Base-by-base conservation (phyloP, 805 yeast species). In the Cyberlindnera veronae region DNA sequence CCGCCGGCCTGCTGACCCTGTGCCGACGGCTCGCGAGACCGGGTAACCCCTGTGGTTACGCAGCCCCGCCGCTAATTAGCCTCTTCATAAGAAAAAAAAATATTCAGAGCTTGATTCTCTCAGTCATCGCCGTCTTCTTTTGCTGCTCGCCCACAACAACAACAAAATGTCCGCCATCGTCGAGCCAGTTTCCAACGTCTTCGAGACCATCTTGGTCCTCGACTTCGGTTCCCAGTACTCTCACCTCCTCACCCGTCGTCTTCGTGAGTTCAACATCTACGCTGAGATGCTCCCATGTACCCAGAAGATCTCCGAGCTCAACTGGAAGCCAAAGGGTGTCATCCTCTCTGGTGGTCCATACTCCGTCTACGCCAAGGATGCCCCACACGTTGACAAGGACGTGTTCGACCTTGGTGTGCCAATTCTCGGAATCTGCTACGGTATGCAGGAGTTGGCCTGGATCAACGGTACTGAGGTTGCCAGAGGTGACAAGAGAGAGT, bases 221-320 rank as follows among this genome's bases (percentile, higher is more conserved):
- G 99, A 93, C 66, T 93, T 93, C 62, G 99, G 99, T 48, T 93
- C 99, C 46, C 99, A 93, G 72, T 93, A 93, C 72, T 87, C 96
- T 43, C 99, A 93, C 62, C 71, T 93, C 63, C 89, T 93, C 64
- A 90, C 97, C 46, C 84, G 99, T 70, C 86, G 99, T 70, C 77
- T 93, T 55, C 87, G 99, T 76, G 99, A 93, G 67, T 86, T 90
- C 74, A 89, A 93, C 66, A 91, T 93, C 53, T 93, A 93, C 67
- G 98, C 99, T 53, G 99, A 93, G 71, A 93, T 93, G 99, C 77
- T 93, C 50, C 99, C 99, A 54, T 93, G 99, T 71, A 93, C 99
- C 39, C 99, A 95, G 70, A 93, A 93, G 73, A 91, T 93, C 61
- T 63, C 83, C 40, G 97, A 91, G 53, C 76, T 93, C 56, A 67